Evolutionary conservation across 495 filamentous ascomycete genomes (phyloP).

Genomic region (Aspergillus homomorphus): DNA sequence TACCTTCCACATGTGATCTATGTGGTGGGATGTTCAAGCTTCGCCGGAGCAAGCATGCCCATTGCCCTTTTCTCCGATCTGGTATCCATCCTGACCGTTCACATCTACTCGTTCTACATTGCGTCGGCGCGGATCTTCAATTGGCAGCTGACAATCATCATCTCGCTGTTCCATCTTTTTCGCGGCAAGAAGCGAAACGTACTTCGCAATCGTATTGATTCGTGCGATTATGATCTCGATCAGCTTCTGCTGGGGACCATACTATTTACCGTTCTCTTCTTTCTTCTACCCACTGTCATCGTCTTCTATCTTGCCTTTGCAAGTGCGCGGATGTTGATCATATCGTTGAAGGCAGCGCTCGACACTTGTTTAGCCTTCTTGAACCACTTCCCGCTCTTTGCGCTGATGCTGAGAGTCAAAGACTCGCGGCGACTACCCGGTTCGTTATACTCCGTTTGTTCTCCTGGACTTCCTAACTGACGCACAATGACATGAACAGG

Average conservation of each 20-base stretch:
- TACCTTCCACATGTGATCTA: slow-evolving; percentile 82
- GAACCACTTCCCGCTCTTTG: slow-evolving; percentile 98
- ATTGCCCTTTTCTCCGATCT: slow-evolving; percentile 96
- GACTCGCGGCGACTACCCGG: slow-evolving; percentile 88
- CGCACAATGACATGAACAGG: slow-evolving; percentile 48
- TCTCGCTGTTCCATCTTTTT: slow-evolving; percentile 96
- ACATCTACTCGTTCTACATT: slow-evolving; percentile 98
- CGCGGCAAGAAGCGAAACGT: slow-evolving; percentile 98
- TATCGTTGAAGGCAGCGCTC: slow-evolving; percentile 81
- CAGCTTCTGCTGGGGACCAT: slow-evolving; percentile 96
- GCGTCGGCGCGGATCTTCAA: slow-evolving; percentile 95
- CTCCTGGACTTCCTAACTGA: neutral
- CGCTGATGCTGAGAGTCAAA: slow-evolving; percentile 93
- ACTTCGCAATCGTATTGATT: slow-evolving; percentile 93
- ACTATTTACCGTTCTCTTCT: slow-evolving; percentile 92
- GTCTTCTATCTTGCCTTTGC: slow-evolving; percentile 98
- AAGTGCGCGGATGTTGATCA: slow-evolving; percentile 88
- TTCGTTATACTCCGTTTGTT: slow-evolving; percentile 28
- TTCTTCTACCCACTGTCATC: slow-evolving; percentile 87
- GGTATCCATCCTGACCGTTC: slow-evolving; percentile 84
- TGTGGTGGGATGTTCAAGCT: slow-evolving; percentile 91
- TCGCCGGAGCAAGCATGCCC: slow-evolving; percentile 94
- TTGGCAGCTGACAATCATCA: slow-evolving; percentile 95
- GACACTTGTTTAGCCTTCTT: slow-evolving; percentile 90
- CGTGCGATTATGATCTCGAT: slow-evolving; percentile 98